Percentiles rank a stretch among this genome's conserved stretches.
These are phyloP conservation scores for Breynia disticha DNA, from an alignment of 441 rosid species.

Conservation along the genomic window DNA sequence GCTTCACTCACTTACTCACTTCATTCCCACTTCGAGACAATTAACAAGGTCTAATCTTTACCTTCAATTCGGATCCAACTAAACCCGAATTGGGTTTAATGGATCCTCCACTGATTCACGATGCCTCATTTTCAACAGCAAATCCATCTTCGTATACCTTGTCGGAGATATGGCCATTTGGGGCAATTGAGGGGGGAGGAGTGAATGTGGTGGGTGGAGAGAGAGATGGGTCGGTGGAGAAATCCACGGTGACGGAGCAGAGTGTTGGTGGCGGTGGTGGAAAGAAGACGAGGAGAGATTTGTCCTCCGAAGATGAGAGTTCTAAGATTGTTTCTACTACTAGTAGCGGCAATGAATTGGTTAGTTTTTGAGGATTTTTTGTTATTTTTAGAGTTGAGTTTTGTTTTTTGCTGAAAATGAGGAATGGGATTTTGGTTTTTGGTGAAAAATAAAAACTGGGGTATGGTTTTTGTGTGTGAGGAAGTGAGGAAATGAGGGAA, in stretches of 20 bases:
- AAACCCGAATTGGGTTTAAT: conserved; percentile 15
- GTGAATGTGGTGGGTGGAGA: conserved; percentile 38
- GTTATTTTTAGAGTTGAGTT: conserved; percentile 2
- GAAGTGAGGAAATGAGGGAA: no score
- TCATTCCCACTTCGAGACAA: no score
- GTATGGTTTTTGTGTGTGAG: no score
- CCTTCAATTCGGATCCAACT: no score
- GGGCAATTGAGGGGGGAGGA: conserved; percentile 22
- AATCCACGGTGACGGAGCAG: conserved; percentile 73
- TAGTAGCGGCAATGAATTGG: conserved; percentile 70
- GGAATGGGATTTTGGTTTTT: no score
- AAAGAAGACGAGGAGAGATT: conserved; percentile 44
- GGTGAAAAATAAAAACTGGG: no score
- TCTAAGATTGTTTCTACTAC: conserved; percentile 69
- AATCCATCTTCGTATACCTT: conserved; percentile 65
- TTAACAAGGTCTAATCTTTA: no score
- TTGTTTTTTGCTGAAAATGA: neutral
- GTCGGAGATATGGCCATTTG: conserved; percentile 75
- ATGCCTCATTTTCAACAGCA: conserved; percentile 67
- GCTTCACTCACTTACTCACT: no score
- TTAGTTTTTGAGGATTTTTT: no score
- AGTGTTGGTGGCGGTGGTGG: conserved; percentile 48
- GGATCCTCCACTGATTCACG: conserved; percentile 79
- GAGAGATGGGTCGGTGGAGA: conserved; percentile 54
- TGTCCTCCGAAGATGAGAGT: conserved; percentile 67